Evolutionary conservation across 805 yeast genomes (phyloP), one percentile per base, ranked within the genome.

Genomic region (Zygosaccharomyces gambellarensis): DNA sequence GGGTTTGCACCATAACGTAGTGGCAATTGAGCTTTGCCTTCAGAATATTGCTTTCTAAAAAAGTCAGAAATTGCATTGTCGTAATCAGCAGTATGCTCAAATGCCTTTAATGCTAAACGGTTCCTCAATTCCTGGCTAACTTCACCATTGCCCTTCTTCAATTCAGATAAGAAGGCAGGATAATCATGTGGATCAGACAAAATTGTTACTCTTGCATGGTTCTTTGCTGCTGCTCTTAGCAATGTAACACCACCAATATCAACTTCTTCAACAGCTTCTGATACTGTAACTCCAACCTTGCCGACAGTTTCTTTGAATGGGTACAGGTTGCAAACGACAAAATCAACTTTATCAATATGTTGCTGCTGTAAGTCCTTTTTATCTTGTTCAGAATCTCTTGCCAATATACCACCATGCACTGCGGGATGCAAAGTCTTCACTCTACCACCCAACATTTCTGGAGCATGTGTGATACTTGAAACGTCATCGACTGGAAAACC

Each of bases 351-450:
- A 62, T 87, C 95, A 67, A 94, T 94, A 52, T 90, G 85, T 74
- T 92, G 97, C 45, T 82, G 85, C 45, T 78, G 78, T 67, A 94
- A 81, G 69, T 94, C 99, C 61, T 81, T 74, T 72, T 90, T 95
- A 72, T 94, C 99, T 56, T 86, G 76, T 61, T 87, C 95, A 69
- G 89, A 79, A 73, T 94, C 81, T 75, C 98, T 83, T 46, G 99
- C 98, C 60, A 94, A 79, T 63, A 94, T 94, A 66, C 95, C 96
- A 62, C 96, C 99, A 70, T 94, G 99, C 54, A 94, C 97, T 28
- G 98, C 99, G 36, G 99, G 99, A 70, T 94, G 99, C 62, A 94
- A 78, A 52, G 99, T 94, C 77, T 94, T 94, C 61, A 94, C 99
- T 73, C 99, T 82, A 57, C 99, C 99, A 55, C 97, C 96, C 60